A percentile compares a stretch with the other conserved stretches of the same genome.
These are phyloP conservation scores for Podila clonocystis DNA, from an alignment of 192 early-diverging fungal species.

Conservation along the genomic window DNA sequence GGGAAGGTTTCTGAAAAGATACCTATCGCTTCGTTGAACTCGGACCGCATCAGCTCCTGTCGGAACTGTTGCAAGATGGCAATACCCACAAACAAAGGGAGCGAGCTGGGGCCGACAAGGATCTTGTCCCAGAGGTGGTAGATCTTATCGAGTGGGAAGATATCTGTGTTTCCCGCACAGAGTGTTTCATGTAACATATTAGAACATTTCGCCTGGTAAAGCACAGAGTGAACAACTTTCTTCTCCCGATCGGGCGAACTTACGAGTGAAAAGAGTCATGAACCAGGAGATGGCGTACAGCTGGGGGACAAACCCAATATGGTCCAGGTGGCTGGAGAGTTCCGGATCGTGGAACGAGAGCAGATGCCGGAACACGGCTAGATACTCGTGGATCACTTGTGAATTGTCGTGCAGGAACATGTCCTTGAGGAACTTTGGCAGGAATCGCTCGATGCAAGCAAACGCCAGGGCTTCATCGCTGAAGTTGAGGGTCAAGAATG, in stretches of 20 bases:
- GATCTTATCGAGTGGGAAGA: slow-evolving; percentile 83
- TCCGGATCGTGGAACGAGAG: slow-evolving; percentile 80
- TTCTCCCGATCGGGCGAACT: slow-evolving; percentile 21
- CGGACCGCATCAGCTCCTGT: slow-evolving; percentile 65
- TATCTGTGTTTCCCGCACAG: slow-evolving; percentile 56
- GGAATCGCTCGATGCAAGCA: slow-evolving; percentile 69
- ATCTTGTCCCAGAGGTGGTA: slow-evolving; percentile 86
- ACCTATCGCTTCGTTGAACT: slow-evolving; percentile 73
- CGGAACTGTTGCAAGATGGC: slow-evolving; percentile 77
- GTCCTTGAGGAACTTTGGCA: slow-evolving; percentile 72
- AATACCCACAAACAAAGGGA: slow-evolving; percentile 75
- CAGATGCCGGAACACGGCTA: slow-evolving; percentile 72
- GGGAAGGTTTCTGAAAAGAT: slow-evolving; percentile 67
- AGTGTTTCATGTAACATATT: neutral
- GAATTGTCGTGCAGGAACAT: slow-evolving; percentile 81
- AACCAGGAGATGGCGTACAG: slow-evolving; percentile 88
- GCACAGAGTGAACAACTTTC: neutral
- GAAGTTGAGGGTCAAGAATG: slow-evolving; percentile 80
- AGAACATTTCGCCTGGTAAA: slow-evolving; percentile 2
- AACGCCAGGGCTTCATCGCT: slow-evolving; percentile 80
- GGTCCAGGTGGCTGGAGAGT: slow-evolving; percentile 68
- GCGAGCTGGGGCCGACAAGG: slow-evolving; percentile 68
- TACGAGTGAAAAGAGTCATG: slow-evolving; percentile 84
- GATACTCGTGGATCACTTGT: slow-evolving; percentile 72
- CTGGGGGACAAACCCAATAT: slow-evolving; percentile 72